Conservation (phyloP, 345 rosid genomes). For the Syzygium jambos region DNA sequence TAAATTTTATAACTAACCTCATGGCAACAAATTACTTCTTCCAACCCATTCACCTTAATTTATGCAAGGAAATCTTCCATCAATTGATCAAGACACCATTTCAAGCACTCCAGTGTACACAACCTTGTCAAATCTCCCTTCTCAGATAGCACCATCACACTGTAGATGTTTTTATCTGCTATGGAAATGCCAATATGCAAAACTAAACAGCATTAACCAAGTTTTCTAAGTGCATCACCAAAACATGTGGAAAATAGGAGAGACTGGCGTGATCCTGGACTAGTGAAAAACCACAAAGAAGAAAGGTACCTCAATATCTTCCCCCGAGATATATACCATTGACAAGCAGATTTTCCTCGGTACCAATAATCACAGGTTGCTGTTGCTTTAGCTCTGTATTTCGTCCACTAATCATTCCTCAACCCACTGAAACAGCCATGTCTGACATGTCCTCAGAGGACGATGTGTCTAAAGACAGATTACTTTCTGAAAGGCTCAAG, state of each 20-base stretch:
- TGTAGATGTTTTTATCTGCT: background rate
- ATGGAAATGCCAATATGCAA: background rate
- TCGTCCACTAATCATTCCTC: background rate
- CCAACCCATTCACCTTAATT: background rate
- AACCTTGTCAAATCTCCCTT: background rate
- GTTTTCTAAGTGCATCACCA: background rate
- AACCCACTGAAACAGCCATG: conserved; percentile 8
- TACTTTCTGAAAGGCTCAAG: background rate
- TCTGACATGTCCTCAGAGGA: conserved; percentile 11
- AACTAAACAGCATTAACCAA: background rate
- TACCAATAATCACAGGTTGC: background rate
- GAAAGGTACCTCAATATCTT: background rate
- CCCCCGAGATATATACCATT: background rate
- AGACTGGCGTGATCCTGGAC: background rate
- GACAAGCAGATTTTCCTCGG: background rate
- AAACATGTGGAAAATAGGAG: background rate
- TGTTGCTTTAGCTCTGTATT: background rate
- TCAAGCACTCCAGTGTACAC: background rate
- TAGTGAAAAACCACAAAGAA: background rate
- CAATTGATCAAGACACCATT: background rate
- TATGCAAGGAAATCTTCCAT: background rate
- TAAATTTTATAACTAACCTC: background rate
- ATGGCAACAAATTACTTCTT: background rate
- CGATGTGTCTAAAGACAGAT: background rate
- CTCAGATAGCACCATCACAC: background rate